These are phyloP conservation scores for Paraphaeosphaeria minitans DNA, from an alignment of 2,329 filamentous ascomycete species.

Conservation along the genomic window DNA sequence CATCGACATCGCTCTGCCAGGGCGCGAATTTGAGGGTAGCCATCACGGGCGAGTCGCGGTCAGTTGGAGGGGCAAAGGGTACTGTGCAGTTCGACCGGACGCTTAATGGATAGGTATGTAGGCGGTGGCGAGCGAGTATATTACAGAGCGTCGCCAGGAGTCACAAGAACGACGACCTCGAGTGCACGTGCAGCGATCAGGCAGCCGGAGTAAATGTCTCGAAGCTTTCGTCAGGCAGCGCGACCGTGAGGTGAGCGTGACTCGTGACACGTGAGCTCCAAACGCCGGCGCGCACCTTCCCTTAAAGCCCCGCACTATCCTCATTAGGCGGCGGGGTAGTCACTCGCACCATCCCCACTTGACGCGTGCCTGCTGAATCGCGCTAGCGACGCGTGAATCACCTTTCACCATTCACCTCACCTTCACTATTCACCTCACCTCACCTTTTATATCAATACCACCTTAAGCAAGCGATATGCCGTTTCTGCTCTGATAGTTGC, in stretches of 20 bases:
- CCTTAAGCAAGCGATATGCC: no score
- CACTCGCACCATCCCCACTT: neutral
- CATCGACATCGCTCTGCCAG: constrained; percentile 91
- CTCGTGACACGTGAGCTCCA: neutral
- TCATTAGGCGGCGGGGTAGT: constrained; percentile 3
- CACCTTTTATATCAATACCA: no score
- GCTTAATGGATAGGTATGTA: neutral
- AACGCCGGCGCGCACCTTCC: neutral
- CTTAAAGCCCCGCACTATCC: constrained; percentile 9
- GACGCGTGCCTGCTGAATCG: neutral
- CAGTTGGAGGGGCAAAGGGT: no score
- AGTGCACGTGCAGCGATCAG: constrained; percentile 26
- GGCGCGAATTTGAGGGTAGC: constrained; percentile 74
- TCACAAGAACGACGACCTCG: constrained; percentile 23
- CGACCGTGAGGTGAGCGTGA: no score
- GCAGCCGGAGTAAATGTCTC: constrained; percentile 30
- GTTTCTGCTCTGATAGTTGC: no score
- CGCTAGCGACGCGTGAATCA: neutral
- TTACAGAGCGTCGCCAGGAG: constrained; percentile 16
- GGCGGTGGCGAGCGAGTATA: constrained; percentile 9
- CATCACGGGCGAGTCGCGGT: constrained; percentile 31
- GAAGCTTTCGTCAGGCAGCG: constrained; percentile 13
- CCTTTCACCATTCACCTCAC: neutral
- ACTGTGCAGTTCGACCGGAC: neutral
- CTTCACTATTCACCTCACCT: no score